Evolutionary conservation across 108 stramenopile species (phyloP).

Genomic region (Conticribra guillardii): DNA sequence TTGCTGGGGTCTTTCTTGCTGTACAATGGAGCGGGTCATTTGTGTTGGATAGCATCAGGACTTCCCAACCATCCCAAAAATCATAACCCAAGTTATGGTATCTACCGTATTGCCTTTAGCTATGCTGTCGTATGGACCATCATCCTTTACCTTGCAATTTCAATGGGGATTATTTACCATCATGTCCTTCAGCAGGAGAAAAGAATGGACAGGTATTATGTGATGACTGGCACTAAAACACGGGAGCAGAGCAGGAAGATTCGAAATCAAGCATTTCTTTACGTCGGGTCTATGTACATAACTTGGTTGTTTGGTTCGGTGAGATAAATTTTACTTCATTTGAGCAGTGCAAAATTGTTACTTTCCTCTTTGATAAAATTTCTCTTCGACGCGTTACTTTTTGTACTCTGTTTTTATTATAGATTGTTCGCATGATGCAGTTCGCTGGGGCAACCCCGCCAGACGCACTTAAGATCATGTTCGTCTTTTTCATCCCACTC

Average conservation of each 20-base stretch:
- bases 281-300: constrained; percentile 17
- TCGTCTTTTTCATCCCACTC: constrained; percentile 30
- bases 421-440: constrained; percentile 17
- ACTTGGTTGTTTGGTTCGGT: constrained; percentile 25
- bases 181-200: constrained; percentile 19
- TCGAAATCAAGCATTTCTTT: constrained; percentile 17
- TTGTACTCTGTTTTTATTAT: not conserved
- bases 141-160: constrained; percentile 6
- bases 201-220: constrained; percentile 6
- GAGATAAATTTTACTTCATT: not conserved
- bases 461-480: not conserved
- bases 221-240: not conserved
- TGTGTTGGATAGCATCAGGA: constrained; percentile 12
- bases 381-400: not conserved
- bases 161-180: constrained; percentile 14
- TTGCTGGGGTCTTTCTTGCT: constrained; percentile 13
- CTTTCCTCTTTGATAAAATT: not conserved
- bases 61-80: not conserved
- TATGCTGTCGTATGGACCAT: constrained; percentile 16
- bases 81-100: not conserved
- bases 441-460: constrained; percentile 6
- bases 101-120: constrained; percentile 12
- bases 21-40: constrained; percentile 10
- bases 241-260: constrained; percentile 13
- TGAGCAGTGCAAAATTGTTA: not conserved